Evolutionary conservation across 768 basidiomycete genomes (phyloP).

Genomic region (Trichaptum fuscoviolaceum): DNA sequence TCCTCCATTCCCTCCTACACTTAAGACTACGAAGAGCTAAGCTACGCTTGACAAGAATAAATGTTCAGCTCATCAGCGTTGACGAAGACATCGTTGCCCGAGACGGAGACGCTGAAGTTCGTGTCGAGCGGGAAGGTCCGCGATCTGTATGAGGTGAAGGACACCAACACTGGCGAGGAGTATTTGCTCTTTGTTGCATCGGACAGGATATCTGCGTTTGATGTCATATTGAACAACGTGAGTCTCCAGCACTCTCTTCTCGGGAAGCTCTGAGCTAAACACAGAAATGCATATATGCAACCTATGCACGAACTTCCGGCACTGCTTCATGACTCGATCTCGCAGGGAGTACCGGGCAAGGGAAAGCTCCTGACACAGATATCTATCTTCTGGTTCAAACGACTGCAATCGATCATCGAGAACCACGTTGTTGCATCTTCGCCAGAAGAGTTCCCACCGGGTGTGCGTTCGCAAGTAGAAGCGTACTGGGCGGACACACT

Average conservation of each 20-base stretch:
- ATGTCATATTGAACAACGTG: slow-evolving; percentile 92
- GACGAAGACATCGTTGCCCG: neutral
- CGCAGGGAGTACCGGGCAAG: slow-evolving; percentile 90
- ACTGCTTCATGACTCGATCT: neutral
- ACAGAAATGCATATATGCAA: neutral
- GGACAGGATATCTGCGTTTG: slow-evolving; percentile 95
- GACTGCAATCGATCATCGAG: slow-evolving; percentile 71
- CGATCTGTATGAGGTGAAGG: slow-evolving; percentile 68
- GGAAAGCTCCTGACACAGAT: slow-evolving; percentile 85
- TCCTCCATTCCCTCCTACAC: neutral
- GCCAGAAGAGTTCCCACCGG: slow-evolving; percentile 70
- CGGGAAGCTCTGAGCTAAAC: neutral
- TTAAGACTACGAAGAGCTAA: too few relatives aligned
- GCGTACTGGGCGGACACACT: slow-evolving; percentile 61
- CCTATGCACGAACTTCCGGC: too few relatives aligned
- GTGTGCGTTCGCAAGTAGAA: slow-evolving; percentile 43
- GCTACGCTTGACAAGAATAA: neutral
- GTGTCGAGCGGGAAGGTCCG: slow-evolving; percentile 93
- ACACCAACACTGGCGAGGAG: slow-evolving; percentile 48
- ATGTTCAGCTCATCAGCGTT: neutral
- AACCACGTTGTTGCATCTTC: slow-evolving; percentile 80
- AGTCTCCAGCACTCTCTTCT: slow-evolving; percentile 24
- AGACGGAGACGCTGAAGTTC: slow-evolving; percentile 43
- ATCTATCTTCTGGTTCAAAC: slow-evolving; percentile 94
- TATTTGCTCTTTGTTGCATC: slow-evolving; percentile 87